Base-by-base conservation (phyloP, 352 stramenopile species). In the Globisporangium takayamanum region DNA sequence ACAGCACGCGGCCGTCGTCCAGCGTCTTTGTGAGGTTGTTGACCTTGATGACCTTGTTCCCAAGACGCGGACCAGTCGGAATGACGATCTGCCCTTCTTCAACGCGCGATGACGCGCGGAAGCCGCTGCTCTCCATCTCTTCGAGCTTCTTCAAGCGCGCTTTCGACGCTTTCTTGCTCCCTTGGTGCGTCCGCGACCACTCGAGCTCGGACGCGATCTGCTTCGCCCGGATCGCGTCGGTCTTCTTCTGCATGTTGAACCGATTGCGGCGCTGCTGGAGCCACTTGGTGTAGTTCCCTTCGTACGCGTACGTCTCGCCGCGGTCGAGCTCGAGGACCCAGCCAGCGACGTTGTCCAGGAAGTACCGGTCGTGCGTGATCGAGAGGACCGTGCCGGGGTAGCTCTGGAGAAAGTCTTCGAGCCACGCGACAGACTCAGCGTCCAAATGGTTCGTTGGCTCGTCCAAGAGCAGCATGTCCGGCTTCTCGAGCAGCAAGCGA, bases 361-460 rank as follows among this genome's bases (percentile, higher is more conserved):
- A 99, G 73, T 99, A 99, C 22, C 96, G 83, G 70, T 99, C 97
- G 80, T 99, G 97, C 26, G 97, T 99, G 66, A 99, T 98, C 33
- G 92, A 97, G 22, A 99, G 84, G 56, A 99, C 95, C 0, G 97
- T 99, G 58, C 96, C 94, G 49, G 88, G 87, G 73, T 98, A 99
- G 53, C 89, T 80, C 57, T 92, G 87, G 58, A 99, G 78, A 68
- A 98, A 99, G n/a, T 92, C 70, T 70, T 99, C 96, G 26, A 99
- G 82, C 97, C 97, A 99, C 33, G 78, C 73, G 64, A 99, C 97
- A 18, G 81, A 96, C 71, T 98, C 94, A 15, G 93, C 92, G 74
- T 99, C 97, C 64, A 99, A 83, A 72, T 99, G 97, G 82, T 99
- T 99, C 15, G 90, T 98, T 18, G 97, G 97, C 66, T 99, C 97